Evolutionary conservation across 306 rosid species (phyloP).

Genomic region (Cicer judaicum): DNA sequence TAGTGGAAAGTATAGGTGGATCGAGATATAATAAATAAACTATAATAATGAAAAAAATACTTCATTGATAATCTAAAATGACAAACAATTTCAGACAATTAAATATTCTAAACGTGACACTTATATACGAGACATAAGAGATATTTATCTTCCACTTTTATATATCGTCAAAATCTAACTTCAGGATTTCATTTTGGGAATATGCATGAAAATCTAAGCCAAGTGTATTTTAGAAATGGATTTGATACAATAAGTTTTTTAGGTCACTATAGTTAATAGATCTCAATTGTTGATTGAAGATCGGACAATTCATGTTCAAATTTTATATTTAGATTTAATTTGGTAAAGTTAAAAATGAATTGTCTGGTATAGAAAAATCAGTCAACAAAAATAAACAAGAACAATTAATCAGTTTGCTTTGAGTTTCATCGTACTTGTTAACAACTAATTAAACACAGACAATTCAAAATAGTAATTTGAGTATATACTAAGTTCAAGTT

Average conservation of each 20-base stretch:
- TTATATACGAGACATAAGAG: too few species aligned
- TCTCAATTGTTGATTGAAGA: background rate
- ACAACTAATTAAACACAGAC: background rate
- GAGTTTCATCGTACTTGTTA: constrained; percentile 1
- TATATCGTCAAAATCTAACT: background rate
- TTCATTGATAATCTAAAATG: too few species aligned
- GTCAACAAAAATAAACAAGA: too few species aligned
- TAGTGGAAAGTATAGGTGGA: too few species aligned
- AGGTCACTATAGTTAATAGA: background rate
- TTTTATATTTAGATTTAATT: background rate
- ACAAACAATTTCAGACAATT: too few species aligned
- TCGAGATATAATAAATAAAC: too few species aligned
- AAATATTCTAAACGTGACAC: too few species aligned
- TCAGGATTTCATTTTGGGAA: background rate
- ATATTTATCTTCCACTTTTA: background rate
- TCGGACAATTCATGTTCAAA: background rate
- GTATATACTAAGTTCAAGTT: background rate
- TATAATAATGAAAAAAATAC: too few species aligned
- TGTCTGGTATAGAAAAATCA: background rate
- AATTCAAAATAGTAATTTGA: background rate
- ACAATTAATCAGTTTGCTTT: background rate
- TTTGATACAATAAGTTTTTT: background rate
- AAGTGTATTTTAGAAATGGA: background rate
- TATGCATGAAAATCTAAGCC: background rate
- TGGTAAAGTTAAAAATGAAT: background rate